Conservation (phyloP, 2,329 filamentous ascomycete species). For the Aspergillus costaricaensis region DNA sequence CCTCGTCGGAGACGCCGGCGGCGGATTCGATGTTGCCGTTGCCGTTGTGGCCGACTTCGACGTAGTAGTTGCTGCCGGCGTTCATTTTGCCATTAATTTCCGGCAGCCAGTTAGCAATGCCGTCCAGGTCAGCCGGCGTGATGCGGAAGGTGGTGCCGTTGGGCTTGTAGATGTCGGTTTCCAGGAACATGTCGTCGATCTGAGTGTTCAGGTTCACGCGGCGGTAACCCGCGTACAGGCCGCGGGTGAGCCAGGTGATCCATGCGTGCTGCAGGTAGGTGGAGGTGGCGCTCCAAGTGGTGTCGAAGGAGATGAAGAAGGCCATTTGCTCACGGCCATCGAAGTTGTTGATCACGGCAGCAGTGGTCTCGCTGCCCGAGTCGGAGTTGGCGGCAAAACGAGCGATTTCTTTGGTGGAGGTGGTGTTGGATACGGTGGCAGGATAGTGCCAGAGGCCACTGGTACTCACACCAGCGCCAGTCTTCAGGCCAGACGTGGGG, state of each 20-base stretch:
- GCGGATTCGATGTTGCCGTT: slow-evolving; percentile 53
- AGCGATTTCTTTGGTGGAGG: slow-evolving; percentile 57
- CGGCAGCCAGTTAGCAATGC: slow-evolving; percentile 47
- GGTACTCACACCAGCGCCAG: slow-evolving; percentile 52
- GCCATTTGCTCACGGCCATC: slow-evolving; percentile 62
- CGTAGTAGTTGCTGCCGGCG: slow-evolving; percentile 53
- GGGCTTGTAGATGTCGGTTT: slow-evolving; percentile 54
- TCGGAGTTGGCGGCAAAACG: slow-evolving; percentile 52
- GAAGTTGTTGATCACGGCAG: slow-evolving; percentile 63
- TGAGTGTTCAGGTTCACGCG: slow-evolving; percentile 59
- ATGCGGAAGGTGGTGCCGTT: slow-evolving; percentile 53
- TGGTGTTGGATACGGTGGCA: slow-evolving; percentile 56
- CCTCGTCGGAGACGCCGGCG: slow-evolving; percentile 21
- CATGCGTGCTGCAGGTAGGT: slow-evolving; percentile 63
- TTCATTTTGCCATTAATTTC: slow-evolving; percentile 51
- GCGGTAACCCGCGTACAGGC: slow-evolving; percentile 58
- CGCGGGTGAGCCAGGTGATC: slow-evolving; percentile 64
- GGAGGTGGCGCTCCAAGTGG: slow-evolving; percentile 55
- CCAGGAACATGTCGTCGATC: slow-evolving; percentile 65
- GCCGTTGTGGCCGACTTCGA: slow-evolving; percentile 60
- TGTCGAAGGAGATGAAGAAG: slow-evolving; percentile 59
- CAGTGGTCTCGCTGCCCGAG: slow-evolving; percentile 47
- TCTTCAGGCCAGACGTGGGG: slow-evolving; percentile 56
- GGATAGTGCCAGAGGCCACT: slow-evolving; percentile 61
- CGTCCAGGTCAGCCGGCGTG: slow-evolving; percentile 50